A percentile compares a stretch with the other conserved stretches of the same genome.
These are phyloP conservation scores for Fagopyrum esculentum DNA, from an alignment of 148 eudicot genomes.

Conservation along the genomic window DNA sequence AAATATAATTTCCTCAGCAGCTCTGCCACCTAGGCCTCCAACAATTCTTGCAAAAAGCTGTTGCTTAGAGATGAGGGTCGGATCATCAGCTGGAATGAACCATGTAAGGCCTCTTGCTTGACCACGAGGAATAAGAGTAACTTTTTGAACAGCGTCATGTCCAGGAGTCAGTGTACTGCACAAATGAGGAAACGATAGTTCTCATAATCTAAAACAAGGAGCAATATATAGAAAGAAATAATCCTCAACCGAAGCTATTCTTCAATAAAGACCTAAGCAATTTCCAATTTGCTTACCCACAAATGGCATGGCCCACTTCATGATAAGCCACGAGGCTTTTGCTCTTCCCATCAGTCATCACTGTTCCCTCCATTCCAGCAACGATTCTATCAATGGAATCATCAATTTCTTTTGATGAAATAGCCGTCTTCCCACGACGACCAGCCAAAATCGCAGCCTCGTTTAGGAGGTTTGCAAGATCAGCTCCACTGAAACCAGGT, in stretches of 20 bases:
- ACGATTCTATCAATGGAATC: conserved; percentile 98
- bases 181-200: not conserved
- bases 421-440: conserved; percentile 87
- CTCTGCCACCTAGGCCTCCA: conserved; percentile 98
- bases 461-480: conserved; percentile 89
- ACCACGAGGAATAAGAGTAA: conserved; percentile 95
- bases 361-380: conserved; percentile 99
- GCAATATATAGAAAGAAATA: no score
- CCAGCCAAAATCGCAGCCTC: conserved; percentile 99
- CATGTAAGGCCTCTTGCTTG: conserved; percentile 97
- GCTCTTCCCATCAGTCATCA: conserved; percentile 98
- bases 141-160: conserved; percentile 97
- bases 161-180: conserved; percentile 97
- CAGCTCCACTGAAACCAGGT: conserved; percentile 99
- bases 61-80: conserved; percentile 92
- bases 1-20: conserved; percentile 93
- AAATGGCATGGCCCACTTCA: conserved; percentile 99
- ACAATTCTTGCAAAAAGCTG: conserved; percentile 97
- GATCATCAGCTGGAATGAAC: conserved; percentile 98
- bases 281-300: conserved; percentile 63
- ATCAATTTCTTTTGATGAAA: conserved; percentile 85
- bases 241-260: no score
- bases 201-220: no score
- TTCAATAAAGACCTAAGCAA: no score
- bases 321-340: conserved; percentile 99